These are phyloP conservation scores for Stylosanthes scabra DNA, from an alignment of 331 rosid species.

Conservation along the genomic window DNA sequence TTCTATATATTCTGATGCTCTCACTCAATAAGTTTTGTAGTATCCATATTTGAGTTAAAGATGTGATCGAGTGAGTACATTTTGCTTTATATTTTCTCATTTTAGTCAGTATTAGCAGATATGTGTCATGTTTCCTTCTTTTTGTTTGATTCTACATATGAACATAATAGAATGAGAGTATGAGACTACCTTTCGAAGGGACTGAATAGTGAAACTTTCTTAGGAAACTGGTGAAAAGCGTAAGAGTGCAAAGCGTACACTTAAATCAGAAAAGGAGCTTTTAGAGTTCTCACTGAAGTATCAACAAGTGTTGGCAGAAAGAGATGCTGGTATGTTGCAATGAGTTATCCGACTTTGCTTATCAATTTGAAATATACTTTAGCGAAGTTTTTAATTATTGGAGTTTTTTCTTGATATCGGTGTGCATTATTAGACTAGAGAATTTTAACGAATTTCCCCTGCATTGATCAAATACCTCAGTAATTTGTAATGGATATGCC, in stretches of 20 bases:
- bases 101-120: conserved; percentile 7
- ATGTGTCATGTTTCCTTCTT: conserved; percentile 16
- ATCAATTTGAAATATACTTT: conserved; percentile 18
- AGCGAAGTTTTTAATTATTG: conserved; percentile 26
- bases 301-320: conserved; percentile 87
- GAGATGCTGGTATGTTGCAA: conserved; percentile 75
- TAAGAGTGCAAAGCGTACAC: conserved; percentile 75
- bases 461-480: background rate
- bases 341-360: conserved; percentile 34
- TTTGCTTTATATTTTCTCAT: conserved; percentile 17
- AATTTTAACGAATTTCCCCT: conserved; percentile 13
- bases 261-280: conserved; percentile 91
- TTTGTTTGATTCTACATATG: conserved; percentile 19
- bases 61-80: conserved; percentile 1
- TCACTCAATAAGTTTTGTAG: background rate
- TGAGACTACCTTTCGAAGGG: conserved; percentile 23
- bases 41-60: background rate
- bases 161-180: background rate
- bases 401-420: conserved; percentile 12
- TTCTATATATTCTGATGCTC: background rate
- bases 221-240: conserved; percentile 87
- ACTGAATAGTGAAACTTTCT: conserved; percentile 33
- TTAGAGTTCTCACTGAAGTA: conserved; percentile 87
- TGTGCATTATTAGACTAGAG: conserved; percentile 14
- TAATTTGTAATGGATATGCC: conserved; percentile 12